Evolutionary conservation across 345 rosid species (phyloP).

Genomic region (Heritiera fomes): DNA sequence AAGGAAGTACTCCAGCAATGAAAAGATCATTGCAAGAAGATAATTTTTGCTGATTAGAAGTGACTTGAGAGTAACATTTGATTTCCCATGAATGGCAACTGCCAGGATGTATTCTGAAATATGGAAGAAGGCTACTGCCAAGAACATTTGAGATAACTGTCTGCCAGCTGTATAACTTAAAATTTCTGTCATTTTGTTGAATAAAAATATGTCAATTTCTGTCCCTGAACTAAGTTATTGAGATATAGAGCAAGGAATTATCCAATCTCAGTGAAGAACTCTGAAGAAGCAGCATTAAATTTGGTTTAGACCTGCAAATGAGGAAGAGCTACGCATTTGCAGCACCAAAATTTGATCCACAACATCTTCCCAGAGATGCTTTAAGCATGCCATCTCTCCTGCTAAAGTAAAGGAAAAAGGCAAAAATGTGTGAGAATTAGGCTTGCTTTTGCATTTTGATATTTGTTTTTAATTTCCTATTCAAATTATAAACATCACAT

Average conservation of each 20-base stretch:
- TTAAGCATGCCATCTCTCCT: constrained; percentile 19
- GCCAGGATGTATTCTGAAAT: constrained; percentile 62
- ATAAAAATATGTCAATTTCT: neutral
- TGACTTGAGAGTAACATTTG: constrained; percentile 42
- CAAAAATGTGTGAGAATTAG: neutral
- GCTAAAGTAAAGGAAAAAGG: neutral
- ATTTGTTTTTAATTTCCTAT: too few relatives aligned
- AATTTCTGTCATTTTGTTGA: constrained; percentile 50
- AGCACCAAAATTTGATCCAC: constrained; percentile 23
- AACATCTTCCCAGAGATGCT: constrained; percentile 24
- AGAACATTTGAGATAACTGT: constrained; percentile 56
- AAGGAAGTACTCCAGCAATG: constrained; percentile 50
- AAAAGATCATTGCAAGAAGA: constrained; percentile 52
- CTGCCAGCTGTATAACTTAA: constrained; percentile 43
- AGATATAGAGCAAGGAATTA: constrained; percentile 2
- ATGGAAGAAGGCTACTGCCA: constrained; percentile 61
- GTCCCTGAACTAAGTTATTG: neutral
- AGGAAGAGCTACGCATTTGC: constrained; percentile 16
- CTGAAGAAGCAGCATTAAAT: constrained; percentile 17
- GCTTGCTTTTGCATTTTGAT: too few relatives aligned
- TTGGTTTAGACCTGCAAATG: constrained; percentile 41
- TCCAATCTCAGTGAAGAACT: neutral
- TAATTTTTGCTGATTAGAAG: constrained; percentile 43
- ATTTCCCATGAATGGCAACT: constrained; percentile 46
- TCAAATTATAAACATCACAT: too few relatives aligned